Conservation (phyloP, 208 protist species). For the Trypanosoma brucei region DNA sequence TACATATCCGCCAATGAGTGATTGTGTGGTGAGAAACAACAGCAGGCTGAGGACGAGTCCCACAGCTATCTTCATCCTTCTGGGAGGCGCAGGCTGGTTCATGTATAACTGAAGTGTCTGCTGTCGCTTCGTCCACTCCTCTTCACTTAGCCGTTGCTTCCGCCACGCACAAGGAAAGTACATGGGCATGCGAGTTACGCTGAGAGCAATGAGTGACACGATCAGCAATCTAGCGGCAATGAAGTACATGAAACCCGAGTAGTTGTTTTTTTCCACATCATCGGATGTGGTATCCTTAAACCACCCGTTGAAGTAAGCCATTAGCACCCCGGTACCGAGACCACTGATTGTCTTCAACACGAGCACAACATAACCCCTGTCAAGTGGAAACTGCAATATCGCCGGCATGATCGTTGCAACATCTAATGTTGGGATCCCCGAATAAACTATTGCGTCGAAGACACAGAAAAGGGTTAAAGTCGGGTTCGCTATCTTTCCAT, state of each 20-base stretch:
- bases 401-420: conserved; percentile 61
- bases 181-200: not conserved
- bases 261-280: not conserved
- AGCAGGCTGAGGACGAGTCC: not conserved
- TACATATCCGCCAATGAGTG: not conserved
- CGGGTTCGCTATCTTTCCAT: conserved; percentile 28
- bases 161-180: conserved; percentile 5
- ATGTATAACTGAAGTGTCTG: conserved; percentile 2
- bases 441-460: conserved; percentile 53
- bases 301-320: conserved; percentile 5
- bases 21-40: conserved; percentile 3
- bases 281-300: not conserved
- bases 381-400: conserved; percentile 48
- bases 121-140: not conserved
- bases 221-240: not conserved
- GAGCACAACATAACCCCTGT: conserved; percentile 38
- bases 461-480: conserved; percentile 32
- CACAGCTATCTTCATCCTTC: not conserved
- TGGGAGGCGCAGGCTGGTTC: not conserved
- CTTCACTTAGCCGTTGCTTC: not conserved
- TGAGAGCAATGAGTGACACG: not conserved
- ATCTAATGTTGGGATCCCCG: conserved; percentile 52
- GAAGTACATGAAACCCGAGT: conserved; percentile 7
- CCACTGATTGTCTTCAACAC: conserved; percentile 23
- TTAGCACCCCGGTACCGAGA: conserved; percentile 6